These are phyloP conservation scores for Hypoxylon sp. DNA, from an alignment of 2,329 filamentous ascomycete genomes.

Conservation along the genomic window DNA sequence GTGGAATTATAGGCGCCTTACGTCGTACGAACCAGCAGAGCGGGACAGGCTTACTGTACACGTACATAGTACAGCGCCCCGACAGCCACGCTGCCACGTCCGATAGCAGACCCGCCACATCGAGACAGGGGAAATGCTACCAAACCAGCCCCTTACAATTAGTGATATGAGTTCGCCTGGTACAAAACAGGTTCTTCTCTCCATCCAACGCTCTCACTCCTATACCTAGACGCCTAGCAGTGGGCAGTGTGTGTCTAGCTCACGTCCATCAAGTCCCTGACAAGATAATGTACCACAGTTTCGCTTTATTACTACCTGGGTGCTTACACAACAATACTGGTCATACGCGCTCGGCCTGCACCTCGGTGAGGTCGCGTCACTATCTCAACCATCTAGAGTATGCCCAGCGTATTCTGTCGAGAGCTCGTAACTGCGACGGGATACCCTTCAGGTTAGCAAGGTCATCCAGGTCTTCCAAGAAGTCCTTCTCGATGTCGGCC, in stretches of 20 bases:
- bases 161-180: too few relatives aligned
- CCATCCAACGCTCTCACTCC: too few relatives aligned
- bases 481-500: conserved; percentile 78
- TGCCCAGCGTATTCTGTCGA: conserved; percentile 88
- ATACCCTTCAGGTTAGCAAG: conserved; percentile 84
- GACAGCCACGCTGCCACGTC: too few relatives aligned
- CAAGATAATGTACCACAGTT: conserved; percentile 14
- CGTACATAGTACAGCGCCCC: too few relatives aligned
- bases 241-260: neutral
- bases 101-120: too few relatives aligned
- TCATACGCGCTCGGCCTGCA: neutral
- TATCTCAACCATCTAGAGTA: conserved; percentile 77
- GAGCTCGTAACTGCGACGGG: conserved; percentile 76
- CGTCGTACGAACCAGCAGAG: conserved; percentile 12
- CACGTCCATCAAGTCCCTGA: conserved; percentile 1
- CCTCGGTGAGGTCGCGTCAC: neutral
- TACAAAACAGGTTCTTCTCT: too few relatives aligned
- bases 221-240: too few relatives aligned
- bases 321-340: neutral
- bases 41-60: neutral
- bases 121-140: neutral
- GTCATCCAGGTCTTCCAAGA: conserved; percentile 87
- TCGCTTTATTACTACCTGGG: neutral
- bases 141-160: conserved; percentile 2
- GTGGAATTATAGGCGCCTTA: conserved; percentile 10